Evolutionary conservation across 371 early-diverging fungal genomes (phyloP), one percentile per base, ranked within the genome.

Genomic region (Mucor circinelloides): DNA sequence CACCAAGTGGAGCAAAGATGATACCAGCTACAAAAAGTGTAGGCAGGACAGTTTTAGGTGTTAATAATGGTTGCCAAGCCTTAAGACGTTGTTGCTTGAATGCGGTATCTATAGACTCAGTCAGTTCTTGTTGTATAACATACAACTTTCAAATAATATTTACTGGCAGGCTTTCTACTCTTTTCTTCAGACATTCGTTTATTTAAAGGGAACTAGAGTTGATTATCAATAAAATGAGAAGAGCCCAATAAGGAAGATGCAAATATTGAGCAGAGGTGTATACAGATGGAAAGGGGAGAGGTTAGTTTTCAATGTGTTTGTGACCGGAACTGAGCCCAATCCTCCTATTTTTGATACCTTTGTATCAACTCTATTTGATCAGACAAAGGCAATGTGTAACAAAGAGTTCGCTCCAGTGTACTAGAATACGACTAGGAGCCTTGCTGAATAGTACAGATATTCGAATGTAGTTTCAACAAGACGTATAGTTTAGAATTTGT

Each of bases 81-180:
- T 91, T 92, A 69, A 96, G 87, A 28, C 95, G 89, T 73, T 96
- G 95, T 79, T 96, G 96, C 78, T 93, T 94, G 76, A 95, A 95
- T 7, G 96, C 94, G 48, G 94, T 94, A 80, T 95, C 88, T 89
- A 74, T 27, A 10, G 23, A 54, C 27, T 2, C 17, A 31, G 30
- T 40, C 34, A 34, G 31, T 6, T 62, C 17, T 4, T 17, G 17
- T 40, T 40, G 17, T 55, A 42, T 48, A 9, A 30, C 17, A 15
- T 17, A 17, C 50, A 36, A 21, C n/a, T 19, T 44, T 6, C 6
- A n/a, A 21, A 15, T 8, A 13, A 40, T 52, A 50, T 25, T 62
- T 75, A 83, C 83, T 82, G 19, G 83, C 78, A 60, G 83, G 83
- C 27, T 77, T 82, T 74, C 71, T 76, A 23, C 75, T 78, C 69